These are phyloP conservation scores for Boletellus deceptivus DNA, from an alignment of 1,284 basidiomycete species.

Conservation along the genomic window DNA sequence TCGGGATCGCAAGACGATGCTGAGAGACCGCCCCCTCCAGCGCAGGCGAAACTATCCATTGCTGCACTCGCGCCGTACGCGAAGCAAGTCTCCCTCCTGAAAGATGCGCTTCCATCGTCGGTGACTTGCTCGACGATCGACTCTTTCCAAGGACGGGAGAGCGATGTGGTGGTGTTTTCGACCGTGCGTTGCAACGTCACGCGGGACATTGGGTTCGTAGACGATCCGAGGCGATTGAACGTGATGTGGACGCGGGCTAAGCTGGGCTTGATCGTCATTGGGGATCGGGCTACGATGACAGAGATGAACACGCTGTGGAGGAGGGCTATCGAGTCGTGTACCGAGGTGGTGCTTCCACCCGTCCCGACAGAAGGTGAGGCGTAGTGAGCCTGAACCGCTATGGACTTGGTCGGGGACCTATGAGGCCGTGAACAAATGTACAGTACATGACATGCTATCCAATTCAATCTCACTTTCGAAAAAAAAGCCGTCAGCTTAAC, in stretches of 20 bases:
- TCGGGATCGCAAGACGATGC: not conserved
- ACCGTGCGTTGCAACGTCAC: conserved; percentile 63
- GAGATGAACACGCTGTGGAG: conserved; percentile 47
- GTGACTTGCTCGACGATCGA: conserved; percentile 62
- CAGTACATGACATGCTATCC: too few species aligned
- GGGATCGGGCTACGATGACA: conserved; percentile 57
- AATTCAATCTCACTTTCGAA: too few species aligned
- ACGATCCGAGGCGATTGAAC: conserved; percentile 53
- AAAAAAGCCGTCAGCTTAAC: too few species aligned
- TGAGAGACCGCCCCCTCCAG: not conserved
- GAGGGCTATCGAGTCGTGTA: conserved; percentile 49
- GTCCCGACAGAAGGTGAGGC: not conserved
- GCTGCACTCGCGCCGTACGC: conserved; percentile 60
- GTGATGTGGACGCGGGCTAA: conserved; percentile 75
- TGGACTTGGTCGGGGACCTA: too few species aligned
- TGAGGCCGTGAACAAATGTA: too few species aligned
- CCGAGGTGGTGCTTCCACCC: conserved; percentile 24
- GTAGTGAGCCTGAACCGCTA: too few species aligned
- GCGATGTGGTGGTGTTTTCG: conserved; percentile 69
- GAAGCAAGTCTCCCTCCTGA: conserved; percentile 50
- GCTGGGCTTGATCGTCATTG: conserved; percentile 62
- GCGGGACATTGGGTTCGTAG: conserved; percentile 68
- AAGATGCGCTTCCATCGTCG: conserved; percentile 39
- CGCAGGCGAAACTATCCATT: conserved; percentile 34
- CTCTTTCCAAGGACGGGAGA: conserved; percentile 76